phyloP scores from a whole-genome alignment of 768 basidiomycete species.

The Dictyophora rubrovolvata region DNA sequence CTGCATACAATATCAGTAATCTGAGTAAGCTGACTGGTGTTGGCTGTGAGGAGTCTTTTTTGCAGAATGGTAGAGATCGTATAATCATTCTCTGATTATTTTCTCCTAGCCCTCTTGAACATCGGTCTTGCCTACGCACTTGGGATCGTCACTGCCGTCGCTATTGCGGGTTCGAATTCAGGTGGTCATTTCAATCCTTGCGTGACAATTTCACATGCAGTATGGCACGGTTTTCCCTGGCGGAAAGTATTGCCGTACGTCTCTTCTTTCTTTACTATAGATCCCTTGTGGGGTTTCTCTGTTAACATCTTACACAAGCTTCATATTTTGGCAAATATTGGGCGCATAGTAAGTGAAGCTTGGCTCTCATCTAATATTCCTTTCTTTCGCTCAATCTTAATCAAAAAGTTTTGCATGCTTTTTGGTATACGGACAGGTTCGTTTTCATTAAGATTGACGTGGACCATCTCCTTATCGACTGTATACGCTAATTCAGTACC shows the following conservation, averaged over 20 bases:
- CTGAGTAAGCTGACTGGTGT: conserved; percentile 30
- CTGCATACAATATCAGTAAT: conserved; percentile 39
- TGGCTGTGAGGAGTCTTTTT: conserved; percentile 33
- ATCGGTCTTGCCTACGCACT: conserved; percentile 48
- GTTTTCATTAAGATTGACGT: neutral
- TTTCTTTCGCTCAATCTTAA: neutral
- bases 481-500: neutral
- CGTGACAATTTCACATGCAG: conserved; percentile 13
- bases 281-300: neutral
- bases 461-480: neutral
- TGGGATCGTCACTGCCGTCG: conserved; percentile 51
- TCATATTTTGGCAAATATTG: conserved; percentile 2
- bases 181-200: conserved; percentile 61
- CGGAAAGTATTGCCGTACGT: conserved; percentile 16
- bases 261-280: neutral
- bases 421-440: conserved; percentile 7
- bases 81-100: conserved; percentile 6
- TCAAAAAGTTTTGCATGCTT: conserved; percentile 3
- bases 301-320: neutral
- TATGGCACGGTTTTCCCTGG: conserved; percentile 19
- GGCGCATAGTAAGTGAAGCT: conserved; percentile 3
- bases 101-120: conserved; percentile 37
- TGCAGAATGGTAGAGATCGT: neutral
- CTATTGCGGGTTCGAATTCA: conserved; percentile 41
- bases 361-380: neutral